Base-by-base conservation (phyloP, 805 yeast species). In the Suhomyces prunicola region DNA sequence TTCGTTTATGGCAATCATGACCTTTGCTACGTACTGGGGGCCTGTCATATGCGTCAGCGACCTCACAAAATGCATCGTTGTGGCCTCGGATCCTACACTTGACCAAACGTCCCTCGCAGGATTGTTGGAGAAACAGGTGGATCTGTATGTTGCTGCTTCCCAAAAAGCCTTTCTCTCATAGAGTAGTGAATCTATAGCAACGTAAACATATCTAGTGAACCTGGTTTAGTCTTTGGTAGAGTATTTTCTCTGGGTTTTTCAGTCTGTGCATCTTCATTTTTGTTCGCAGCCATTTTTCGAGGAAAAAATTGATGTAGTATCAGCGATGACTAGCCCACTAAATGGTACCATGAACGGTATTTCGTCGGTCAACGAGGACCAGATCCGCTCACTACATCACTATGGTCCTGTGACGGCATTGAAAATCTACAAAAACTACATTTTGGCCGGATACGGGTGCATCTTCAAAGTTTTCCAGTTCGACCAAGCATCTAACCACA, bases 381-480 rank as follows among this genome's bases (percentile, higher is more conserved):
- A 35, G 19, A 53, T 69, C 9, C 44, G 29, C 7, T 58, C 63
- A 7, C 45, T 67, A 26, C 46, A 51, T 4, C 85, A 81, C 57
- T 74, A 78, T 59, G 92, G 96, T 1, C 94, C 97, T 0, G 83
- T 88, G 0, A 82, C 94, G 2, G 81, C 88, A 2, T 72, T 88
- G 36, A 78, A 75, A 57, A 58, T 73, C 45, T 78, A 80, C 56
- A 59, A 66, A 8, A 64, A 74, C 2, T 69, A 68, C 35, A 58
- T 72, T 0, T 66, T 82, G 5, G 85, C 83, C 2, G 97, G 93
- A 0, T 81, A 84, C 57, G 97, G 97, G 0, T 87, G 94, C 2
- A 66, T 66, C 10, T 64, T 91, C 50, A 79, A 81, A 58, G 69
- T 84, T 1, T 86, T 81, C 65, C 73, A 80, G 55, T 74, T 81